These are phyloP conservation scores for Pyrenophora graminea DNA, from an alignment of 2,329 filamentous ascomycete species.

Conservation along the genomic window DNA sequence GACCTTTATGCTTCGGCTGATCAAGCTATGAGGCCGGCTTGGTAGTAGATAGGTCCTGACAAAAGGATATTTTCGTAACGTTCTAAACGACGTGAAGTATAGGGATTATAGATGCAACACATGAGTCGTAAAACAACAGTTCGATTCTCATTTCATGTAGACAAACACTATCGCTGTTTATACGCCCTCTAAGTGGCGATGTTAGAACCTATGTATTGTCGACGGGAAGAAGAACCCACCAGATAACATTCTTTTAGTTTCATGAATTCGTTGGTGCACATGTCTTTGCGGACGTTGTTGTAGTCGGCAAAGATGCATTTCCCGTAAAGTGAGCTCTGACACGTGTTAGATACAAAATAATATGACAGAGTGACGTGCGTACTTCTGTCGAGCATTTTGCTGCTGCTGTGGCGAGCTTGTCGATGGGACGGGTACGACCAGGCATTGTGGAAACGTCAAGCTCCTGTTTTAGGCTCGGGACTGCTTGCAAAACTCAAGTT, in stretches of 20 bases:
- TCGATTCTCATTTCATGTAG: neutral
- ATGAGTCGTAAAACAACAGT: neutral
- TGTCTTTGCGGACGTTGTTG: constrained; percentile 86
- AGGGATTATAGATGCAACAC: constrained; percentile 17
- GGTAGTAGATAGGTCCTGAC: neutral
- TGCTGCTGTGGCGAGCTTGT: constrained; percentile 68
- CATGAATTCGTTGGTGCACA: constrained; percentile 84
- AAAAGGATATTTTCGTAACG: neutral
- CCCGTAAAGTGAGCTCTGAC: constrained; percentile 80
- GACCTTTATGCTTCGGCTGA: constrained; percentile 74
- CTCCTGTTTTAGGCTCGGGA: neutral
- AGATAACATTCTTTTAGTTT: constrained; percentile 84
- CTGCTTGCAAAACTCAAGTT: neutral
- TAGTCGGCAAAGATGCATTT: constrained; percentile 92
- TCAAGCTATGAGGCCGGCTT: constrained; percentile 62
- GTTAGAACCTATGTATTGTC: neutral
- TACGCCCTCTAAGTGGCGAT: constrained; percentile 30
- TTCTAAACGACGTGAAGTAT: constrained; percentile 12
- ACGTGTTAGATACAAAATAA: neutral
- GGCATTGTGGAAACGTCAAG: constrained; percentile 26
- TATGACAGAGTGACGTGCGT: constrained; percentile 20
- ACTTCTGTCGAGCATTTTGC: constrained; percentile 71
- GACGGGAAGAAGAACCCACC: constrained; percentile 55
- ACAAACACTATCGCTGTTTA: constrained; percentile 32
- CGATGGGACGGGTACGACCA: constrained; percentile 62